Evolutionary conservation across 1,284 basidiomycete genomes (phyloP), one percentile per base, ranked within the genome.

Genomic region (Pyrrhoderma noxium): DNA sequence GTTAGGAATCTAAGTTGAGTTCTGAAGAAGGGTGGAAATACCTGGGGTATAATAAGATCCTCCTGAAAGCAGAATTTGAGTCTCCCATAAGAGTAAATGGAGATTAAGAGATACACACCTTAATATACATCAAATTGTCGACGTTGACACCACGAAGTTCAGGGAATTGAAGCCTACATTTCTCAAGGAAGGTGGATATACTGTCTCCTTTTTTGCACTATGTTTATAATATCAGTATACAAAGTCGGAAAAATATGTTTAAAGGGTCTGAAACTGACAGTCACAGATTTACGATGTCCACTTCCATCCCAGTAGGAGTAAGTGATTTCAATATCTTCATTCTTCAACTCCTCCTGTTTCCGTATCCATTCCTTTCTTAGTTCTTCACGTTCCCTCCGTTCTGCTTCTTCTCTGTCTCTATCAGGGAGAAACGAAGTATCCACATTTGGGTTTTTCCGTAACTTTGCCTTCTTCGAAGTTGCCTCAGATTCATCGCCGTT

Each of bases 261-360:
- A 35, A 21, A 21, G 21, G 18, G 43, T 41, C 38, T 23, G 18
- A 55, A 56, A 74, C 89, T 67, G 64, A 95, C 94, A 61, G 74
- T 76, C 14, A 96, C 94, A 34, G 82, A 85, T 71, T 95, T 97
- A 39, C 95, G 76, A 69, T 99, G 96, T 0, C 96, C 96, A 61
- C 87, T 93, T 3, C 95, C 95, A 64, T 99, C 95, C 96, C 96
- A 99, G 68, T 87, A 99, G 0, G 93, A 96, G 64, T 98, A 99
- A 0, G 85, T 85, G 58, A 97, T 79, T 64, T 95, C 91, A 51
- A 97, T 88, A 22, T 91, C 86, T 60, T 95, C 93, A 39, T 77
- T 71, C 69, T 96, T 97, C 61, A 89, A 79, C 37, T 84, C 76
- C 58, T 94, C 93, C 62, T 99, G 95, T 64, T 84, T 86, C 54